These are phyloP conservation scores for Acanthamoeba triangularis DNA, from an alignment of 208 protist genomes.

Conservation along the genomic window DNA sequence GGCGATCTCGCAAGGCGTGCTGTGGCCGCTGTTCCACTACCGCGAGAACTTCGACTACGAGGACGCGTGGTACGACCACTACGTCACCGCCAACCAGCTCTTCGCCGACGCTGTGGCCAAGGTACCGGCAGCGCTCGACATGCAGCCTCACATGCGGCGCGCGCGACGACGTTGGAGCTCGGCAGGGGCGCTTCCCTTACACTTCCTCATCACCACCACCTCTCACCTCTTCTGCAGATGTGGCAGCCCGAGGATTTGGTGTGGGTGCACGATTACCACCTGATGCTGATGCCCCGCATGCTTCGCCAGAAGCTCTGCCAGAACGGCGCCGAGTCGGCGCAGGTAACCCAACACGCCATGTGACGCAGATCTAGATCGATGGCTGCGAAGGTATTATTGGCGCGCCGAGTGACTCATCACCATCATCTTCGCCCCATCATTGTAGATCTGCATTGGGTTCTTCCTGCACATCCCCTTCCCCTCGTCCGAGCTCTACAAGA, in stretches of 20 bases:
- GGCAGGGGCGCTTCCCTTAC: neutral
- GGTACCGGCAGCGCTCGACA: neutral
- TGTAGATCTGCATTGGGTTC: constrained; percentile 92
- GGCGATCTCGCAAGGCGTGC: constrained; percentile 64
- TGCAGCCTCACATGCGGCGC: neutral
- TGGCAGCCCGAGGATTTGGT: constrained; percentile 84
- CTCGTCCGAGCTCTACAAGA: constrained; percentile 89
- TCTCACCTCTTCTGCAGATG: constrained; percentile 54
- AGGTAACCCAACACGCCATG: constrained; percentile 5
- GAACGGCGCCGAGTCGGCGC: neutral
- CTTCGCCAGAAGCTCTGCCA: constrained; percentile 80
- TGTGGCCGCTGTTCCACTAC: constrained; percentile 92
- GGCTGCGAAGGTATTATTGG: too few relatives aligned
- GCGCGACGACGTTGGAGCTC: neutral
- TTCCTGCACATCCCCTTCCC: constrained; percentile 88
- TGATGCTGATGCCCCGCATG: constrained; percentile 91
- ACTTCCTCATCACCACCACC: neutral
- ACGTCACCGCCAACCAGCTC: constrained; percentile 85
- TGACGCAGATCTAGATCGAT: too few relatives aligned
- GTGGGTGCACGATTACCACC: constrained; percentile 93
- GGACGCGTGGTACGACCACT: constrained; percentile 81
- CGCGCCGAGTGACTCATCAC: too few relatives aligned
- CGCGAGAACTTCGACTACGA: constrained; percentile 78
- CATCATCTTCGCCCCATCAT: too few relatives aligned
- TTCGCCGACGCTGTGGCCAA: constrained; percentile 83